Evolutionary conservation across 164 flowering plant genomes (phyloP), one percentile per base, ranked within the genome.

Genomic region (Nymphaea colorata): DNA sequence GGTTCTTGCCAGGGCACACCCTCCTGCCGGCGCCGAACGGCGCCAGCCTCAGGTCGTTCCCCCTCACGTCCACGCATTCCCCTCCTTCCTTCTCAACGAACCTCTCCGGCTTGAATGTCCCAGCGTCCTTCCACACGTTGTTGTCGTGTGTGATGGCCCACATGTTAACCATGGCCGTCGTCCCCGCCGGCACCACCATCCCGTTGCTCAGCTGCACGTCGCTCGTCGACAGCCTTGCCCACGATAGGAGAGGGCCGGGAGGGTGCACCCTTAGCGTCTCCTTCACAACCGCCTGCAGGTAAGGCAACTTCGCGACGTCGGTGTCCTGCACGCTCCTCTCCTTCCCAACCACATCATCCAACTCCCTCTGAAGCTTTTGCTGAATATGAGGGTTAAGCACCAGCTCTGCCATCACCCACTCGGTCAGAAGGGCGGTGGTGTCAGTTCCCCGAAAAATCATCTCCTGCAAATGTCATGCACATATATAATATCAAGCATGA

Each of bases 391-490:
- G 81, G 78, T 85, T 65, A 15, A 85, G 12, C 2, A 85, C 81
- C 62, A 87, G 60, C 72, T 80, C 84, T 0, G 91, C 91, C 82
- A 85, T 76, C 3, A 73, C 70, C 91, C 91, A 87, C 76, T 87
- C 91, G 0, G 83, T 79, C 15, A 85, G 65, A 0, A 87, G 67
- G 0, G 89, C 91, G 0, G 78, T 73, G 1, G 89, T 87, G 66
- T 87, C 91, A 5, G 91, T 87, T 0, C 91, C 91, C 25, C 91
- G 69, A 45, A 87, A 87, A 4, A 87, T 80, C 89, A 87, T 85
- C 66, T 87, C 91, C 91, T 87, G 76, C 47, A 64, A 70, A 18
- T 0, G 0, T 4, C 7, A 41, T 12, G 64, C 64, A 61, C 10
- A 12, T 8, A 51, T 7, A 7, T 51, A 51, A 51, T 0, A 51